Evolutionary conservation across 1,284 basidiomycete genomes (phyloP).

Genomic region (Microbotryomycetes sp.): DNA sequence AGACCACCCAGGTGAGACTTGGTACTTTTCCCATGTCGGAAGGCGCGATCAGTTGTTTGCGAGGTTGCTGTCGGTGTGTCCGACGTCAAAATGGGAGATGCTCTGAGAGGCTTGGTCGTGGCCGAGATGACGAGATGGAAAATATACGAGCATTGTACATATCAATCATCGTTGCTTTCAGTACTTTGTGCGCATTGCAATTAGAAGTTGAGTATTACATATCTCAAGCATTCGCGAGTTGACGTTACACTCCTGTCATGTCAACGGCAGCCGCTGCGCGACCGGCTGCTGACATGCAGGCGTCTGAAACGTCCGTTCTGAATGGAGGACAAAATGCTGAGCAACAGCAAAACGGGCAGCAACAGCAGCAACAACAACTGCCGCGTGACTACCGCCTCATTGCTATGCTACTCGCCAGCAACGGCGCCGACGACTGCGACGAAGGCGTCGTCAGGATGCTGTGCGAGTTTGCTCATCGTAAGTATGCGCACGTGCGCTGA

Average conservation of each 20-base stretch:
- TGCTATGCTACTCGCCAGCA: slow-evolving; percentile 82
- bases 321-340: neutral
- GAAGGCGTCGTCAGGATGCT: slow-evolving; percentile 90
- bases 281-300: too few species aligned
- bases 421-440: slow-evolving; percentile 90
- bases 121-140: too few species aligned
- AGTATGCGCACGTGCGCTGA: slow-evolving; percentile 30
- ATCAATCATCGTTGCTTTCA: too few species aligned
- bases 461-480: slow-evolving; percentile 85
- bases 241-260: too few species aligned
- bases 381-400: slow-evolving; percentile 88
- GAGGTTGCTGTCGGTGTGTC: slow-evolving; percentile 42
- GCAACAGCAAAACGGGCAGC: neutral
- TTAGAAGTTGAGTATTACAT: too few species aligned
- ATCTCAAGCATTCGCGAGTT: too few species aligned
- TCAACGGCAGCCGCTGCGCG: too few species aligned
- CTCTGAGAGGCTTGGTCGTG: slow-evolving; percentile 29
- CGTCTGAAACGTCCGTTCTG: too few species aligned
- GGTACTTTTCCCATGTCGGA: slow-evolving; percentile 42
- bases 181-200: too few species aligned
- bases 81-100: slow-evolving; percentile 43
- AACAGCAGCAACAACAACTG: neutral
- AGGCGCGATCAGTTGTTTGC: slow-evolving; percentile 45
- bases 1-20: slow-evolving; percentile 34
- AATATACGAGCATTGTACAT: too few species aligned